A percentile compares a stretch with the other conserved stretches of the same genome.
phyloP scores from a whole-genome alignment of 306 rosid genomes.

The Trifolium dubium region DNA sequence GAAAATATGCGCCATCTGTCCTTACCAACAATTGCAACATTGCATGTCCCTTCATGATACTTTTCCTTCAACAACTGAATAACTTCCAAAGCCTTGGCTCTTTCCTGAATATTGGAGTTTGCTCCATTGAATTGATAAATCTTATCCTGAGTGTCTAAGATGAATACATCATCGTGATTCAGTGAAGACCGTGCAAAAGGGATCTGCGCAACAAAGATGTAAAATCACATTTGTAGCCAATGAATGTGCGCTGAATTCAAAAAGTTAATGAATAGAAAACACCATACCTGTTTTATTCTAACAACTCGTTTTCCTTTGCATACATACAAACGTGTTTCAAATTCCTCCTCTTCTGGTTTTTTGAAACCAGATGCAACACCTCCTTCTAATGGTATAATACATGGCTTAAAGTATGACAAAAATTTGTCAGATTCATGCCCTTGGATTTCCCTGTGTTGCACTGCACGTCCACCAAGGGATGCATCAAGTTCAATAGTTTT shows the following conservation, averaged over 20 bases:
- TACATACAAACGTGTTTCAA: conserved; percentile 80
- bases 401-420: conserved; percentile 96
- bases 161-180: conserved; percentile 98
- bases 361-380: conserved; percentile 89
- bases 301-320: conserved; percentile 99
- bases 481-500: conserved; percentile 94
- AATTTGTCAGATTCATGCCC: conserved; percentile 97
- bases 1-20: conserved; percentile 44
- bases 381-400: conserved; percentile 95
- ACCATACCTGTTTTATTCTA: conserved; percentile 90
- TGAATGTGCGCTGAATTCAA: conserved; percentile 41
- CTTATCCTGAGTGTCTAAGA: conserved; percentile 81
- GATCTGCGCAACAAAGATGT: conserved; percentile 63
- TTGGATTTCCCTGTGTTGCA: conserved; percentile 93
- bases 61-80: conserved; percentile 93
- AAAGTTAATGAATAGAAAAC: conserved; percentile 37
- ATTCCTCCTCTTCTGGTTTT: conserved; percentile 78
- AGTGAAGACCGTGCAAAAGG: conserved; percentile 94
- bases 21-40: conserved; percentile 99
- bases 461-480: conserved; percentile 96
- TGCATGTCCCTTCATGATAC: conserved; percentile 83
- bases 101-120: conserved; percentile 96
- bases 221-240: conserved; percentile 39
- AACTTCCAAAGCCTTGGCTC: conserved; percentile 97
- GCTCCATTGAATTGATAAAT: conserved; percentile 98